Percentiles rank a stretch among this genome's conserved stretches.
phyloP scores from a whole-genome alignment of 441 rosid species.

The Croton setiger region DNA sequence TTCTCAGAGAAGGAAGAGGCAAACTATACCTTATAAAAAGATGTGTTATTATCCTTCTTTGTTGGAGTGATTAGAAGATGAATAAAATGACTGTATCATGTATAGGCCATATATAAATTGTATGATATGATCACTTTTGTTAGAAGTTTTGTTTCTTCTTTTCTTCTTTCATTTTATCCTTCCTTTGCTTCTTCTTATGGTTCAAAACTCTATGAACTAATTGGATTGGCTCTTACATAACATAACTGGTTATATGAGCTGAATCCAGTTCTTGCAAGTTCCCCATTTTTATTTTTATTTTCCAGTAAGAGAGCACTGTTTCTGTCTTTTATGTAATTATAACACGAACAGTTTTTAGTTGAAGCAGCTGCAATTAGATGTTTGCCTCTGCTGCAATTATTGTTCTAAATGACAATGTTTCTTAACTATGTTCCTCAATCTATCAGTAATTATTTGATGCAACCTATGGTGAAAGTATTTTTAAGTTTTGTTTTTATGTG shows the following conservation, averaged over 20 bases:
- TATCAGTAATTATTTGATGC: neutral
- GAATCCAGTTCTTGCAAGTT: neutral
- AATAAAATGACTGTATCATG: neutral
- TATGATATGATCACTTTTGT: neutral
- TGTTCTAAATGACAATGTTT: neutral
- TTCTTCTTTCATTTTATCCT: neutral
- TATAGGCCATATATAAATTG: neutral
- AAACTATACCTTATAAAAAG: constrained; percentile 58
- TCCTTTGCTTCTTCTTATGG: neutral
- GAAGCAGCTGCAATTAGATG: neutral
- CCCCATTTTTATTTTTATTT: neutral
- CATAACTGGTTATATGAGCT: constrained; percentile 5
- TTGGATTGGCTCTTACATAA: neutral
- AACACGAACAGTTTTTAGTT: neutral
- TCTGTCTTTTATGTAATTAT: neutral
- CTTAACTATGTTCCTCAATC: neutral
- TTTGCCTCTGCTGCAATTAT: neutral
- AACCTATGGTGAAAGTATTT: no score
- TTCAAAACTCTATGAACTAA: neutral
- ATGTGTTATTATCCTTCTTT: constrained; percentile 65
- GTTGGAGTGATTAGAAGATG: constrained; percentile 44
- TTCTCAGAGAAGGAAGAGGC: constrained; percentile 58
- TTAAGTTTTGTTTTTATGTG: no score
- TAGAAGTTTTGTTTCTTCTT: neutral
- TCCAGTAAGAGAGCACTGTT: neutral